Evolutionary conservation across 805 yeast species (phyloP).

Genomic region (Sugiyamaella mastotermitis): DNA sequence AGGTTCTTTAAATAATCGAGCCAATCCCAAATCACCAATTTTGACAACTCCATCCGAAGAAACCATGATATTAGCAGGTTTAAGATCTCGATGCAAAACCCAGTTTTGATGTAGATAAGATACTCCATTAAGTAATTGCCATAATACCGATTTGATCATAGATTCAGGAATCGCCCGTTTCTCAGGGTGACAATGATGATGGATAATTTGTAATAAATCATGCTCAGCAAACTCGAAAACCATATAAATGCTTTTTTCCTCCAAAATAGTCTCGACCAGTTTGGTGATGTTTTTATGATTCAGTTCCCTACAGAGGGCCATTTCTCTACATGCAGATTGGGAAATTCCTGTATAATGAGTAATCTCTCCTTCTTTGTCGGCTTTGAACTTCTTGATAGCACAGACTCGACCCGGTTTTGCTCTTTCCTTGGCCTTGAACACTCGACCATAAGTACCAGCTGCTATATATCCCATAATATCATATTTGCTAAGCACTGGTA

Average conservation of each 20-base stretch:
- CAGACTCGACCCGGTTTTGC: slow-evolving; percentile 41
- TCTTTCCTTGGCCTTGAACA: slow-evolving; percentile 62
- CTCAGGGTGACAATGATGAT: slow-evolving; percentile 89
- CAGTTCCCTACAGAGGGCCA: slow-evolving; percentile 89
- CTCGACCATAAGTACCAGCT: slow-evolving; percentile 95
- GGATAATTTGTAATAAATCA: slow-evolving; percentile 89
- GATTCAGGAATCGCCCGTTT: slow-evolving; percentile 68
- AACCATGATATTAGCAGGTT: slow-evolving; percentile 98
- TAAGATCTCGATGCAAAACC: slow-evolving; percentile 91
- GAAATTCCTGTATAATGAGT: slow-evolving; percentile 90
- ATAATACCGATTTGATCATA: slow-evolving; percentile 76
- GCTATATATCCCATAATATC: slow-evolving; percentile 93
- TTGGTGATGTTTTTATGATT: slow-evolving; percentile 73
- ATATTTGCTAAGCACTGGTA: slow-evolving; percentile 76
- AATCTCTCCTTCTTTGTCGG: slow-evolving; percentile 86
- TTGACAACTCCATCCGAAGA: slow-evolving; percentile 84
- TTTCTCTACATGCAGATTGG: slow-evolving; percentile 93
- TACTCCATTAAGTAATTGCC: slow-evolving; percentile 92
- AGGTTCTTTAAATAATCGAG: slow-evolving; percentile 81
- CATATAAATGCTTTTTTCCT: slow-evolving; percentile 87
- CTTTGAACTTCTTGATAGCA: slow-evolving; percentile 94
- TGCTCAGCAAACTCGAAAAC: slow-evolving; percentile 96
- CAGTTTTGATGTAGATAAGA: slow-evolving; percentile 90
- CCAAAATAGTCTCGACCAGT: slow-evolving; percentile 76
- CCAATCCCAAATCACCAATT: slow-evolving; percentile 91